Base-by-base conservation (phyloP, 352 stramenopile genomes). In the Pythium sukuiense region DNA sequence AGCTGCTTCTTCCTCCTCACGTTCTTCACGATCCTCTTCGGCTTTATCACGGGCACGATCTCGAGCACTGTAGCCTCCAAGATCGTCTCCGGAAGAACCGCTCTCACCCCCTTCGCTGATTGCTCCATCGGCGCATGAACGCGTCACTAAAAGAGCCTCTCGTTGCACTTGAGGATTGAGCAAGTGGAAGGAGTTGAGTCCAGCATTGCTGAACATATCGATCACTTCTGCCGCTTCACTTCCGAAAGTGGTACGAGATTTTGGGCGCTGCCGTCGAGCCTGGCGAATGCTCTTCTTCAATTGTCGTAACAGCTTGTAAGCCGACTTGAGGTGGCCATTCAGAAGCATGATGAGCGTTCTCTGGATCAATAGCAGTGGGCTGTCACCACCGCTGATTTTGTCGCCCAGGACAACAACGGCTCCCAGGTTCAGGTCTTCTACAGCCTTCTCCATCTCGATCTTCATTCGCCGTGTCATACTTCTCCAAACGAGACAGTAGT, bases 391-490 rank as follows among this genome's bases (percentile, higher is more conserved):
- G 16, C 9, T 20, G 0, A 30, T 13, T 12, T 71, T 67, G 4
- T 71, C 61, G 9, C 63, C 65, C 3, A 83, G 63, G 29, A 70
- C 59, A 24, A 84, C 55, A 2, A 71, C 62, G 5, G 71, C 73
- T 0, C 77, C 81, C 13, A 79, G 12, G n/a, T 87, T 85, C 12
- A 89, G 53, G 49, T 87, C 78, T 48, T 86, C 76, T 0, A 87
- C 78, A 0, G 74, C 73, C 62, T 73, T 69, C 12, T 85, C 70
- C 67, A 80, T 86, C 53, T 85, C 79, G 20, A 80, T 76, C 50
- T 77, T 79, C 24, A 84, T 56, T 5, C 77, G 68, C 59, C 66
- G 73, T 1, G 72, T 71, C 48, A 87, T 59, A 35, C 74, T 85
- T 46, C 79, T 63, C 76, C 72, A 87, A 18, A 87, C 55, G n/a